phyloP scores from a whole-genome alignment of 2,329 filamentous ascomycete genomes.

The Fusarium continuum region DNA sequence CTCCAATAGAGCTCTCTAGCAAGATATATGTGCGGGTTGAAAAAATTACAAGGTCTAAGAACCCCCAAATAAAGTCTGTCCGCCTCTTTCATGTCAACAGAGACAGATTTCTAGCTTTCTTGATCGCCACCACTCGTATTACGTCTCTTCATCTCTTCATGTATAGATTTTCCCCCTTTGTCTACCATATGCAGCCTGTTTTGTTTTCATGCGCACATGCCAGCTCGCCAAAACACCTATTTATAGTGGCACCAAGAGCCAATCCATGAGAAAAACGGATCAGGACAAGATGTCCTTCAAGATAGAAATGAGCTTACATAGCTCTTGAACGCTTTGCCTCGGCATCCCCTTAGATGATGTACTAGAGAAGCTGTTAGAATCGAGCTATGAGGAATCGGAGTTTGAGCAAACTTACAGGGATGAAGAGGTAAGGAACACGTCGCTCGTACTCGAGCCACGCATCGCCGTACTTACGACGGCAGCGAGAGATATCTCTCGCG shows the following conservation, averaged over 20 bases:
- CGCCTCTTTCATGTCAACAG: background rate
- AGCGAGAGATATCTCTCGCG: conserved; percentile 78
- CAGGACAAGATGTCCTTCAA: background rate
- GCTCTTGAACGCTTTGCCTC: background rate
- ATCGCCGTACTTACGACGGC: conserved; percentile 81
- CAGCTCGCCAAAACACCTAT: background rate
- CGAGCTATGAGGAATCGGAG: background rate
- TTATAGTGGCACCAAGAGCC: background rate
- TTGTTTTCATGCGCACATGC: background rate
- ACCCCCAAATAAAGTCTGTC: background rate
- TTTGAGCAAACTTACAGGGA: conserved; percentile 62
- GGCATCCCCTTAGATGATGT: conserved; percentile 51
- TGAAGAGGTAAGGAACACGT: conserved; percentile 83
- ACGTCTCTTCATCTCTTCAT: conserved; percentile 29
- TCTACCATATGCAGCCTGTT: background rate
- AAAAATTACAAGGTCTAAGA: conserved; percentile 19
- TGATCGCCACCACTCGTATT: conserved; percentile 3
- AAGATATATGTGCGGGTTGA: conserved; percentile 9
- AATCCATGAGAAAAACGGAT: conserved; percentile 3
- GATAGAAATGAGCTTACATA: background rate
- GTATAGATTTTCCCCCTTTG: background rate
- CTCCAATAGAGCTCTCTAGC: background rate
- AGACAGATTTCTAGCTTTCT: background rate
- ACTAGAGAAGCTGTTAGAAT: conserved; percentile 45
- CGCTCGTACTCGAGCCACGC: conserved; percentile 83